phyloP scores from a whole-genome alignment of 1,139 yeast genomes.

The Saccharomyces hybrid region DNA sequence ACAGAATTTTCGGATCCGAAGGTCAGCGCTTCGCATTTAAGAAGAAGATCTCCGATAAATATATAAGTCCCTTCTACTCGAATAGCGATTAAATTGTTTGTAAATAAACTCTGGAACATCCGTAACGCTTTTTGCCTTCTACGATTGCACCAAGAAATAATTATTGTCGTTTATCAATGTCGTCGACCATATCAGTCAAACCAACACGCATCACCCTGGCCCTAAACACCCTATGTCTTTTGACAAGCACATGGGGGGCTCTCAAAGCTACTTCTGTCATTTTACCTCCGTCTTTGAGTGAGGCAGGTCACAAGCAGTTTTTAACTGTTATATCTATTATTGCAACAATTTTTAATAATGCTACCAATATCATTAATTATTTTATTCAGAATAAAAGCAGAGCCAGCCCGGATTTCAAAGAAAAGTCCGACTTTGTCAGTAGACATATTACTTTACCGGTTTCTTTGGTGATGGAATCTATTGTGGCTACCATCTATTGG shows the following conservation, averaged over 20 bases:
- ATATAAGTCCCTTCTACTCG: too few species aligned
- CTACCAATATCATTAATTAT: slow-evolving; percentile 16
- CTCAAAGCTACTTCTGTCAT: slow-evolving; percentile 21
- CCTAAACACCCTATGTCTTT: slow-evolving; percentile 12
- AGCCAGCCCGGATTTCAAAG: neutral
- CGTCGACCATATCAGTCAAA: neutral
- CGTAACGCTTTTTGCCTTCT: too few species aligned
- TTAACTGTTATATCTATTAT: slow-evolving; percentile 56
- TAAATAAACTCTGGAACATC: too few species aligned
- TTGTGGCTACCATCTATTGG: slow-evolving; percentile 62
- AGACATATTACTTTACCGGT: slow-evolving; percentile 35
- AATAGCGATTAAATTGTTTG: too few species aligned
- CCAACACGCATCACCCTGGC: neutral
- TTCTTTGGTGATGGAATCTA: slow-evolving; percentile 49
- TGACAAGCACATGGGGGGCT: slow-evolving; percentile 27
- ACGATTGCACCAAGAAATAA: too few species aligned
- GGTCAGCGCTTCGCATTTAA: too few species aligned
- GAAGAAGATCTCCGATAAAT: too few species aligned
- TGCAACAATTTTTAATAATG: slow-evolving; percentile 38
- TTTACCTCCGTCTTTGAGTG: slow-evolving; percentile 43
- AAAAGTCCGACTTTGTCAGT: slow-evolving; percentile 9
- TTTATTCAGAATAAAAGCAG: slow-evolving; percentile 10
- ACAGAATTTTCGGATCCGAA: too few species aligned
- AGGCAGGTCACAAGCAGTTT: slow-evolving; percentile 63
- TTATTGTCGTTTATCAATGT: too few species aligned